Evolutionary conservation across 768 basidiomycete species (phyloP), one percentile per base, ranked within the genome.

Genomic region (Tylopilus cervinicoccineus): DNA sequence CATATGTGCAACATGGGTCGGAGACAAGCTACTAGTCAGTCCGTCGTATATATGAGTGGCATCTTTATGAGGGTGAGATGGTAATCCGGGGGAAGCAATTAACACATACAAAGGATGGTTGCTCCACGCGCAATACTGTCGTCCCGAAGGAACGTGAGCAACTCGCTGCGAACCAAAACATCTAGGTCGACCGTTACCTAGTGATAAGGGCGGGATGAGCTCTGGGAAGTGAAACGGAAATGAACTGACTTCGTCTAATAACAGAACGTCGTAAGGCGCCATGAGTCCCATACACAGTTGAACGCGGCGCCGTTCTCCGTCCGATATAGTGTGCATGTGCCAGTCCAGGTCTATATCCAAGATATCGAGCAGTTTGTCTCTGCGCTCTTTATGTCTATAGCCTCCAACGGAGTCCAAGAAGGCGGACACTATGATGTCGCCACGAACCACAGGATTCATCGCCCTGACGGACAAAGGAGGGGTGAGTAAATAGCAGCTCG

Each of bases 391-490:
- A 71, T 97, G 80, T 45, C 93, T 77, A 65, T 96, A 97, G 0
- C 96, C 96, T 13, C 96, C 96, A 5, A 99, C 91, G 16, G 92
- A 94, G 65, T 99, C 91, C n/a, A 99, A 74, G 68, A 99, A 99
- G 40, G 81, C 75, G n/a, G 88, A 83, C 4, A 99, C 96, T 27
- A 84, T 73, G 52, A 98, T 94, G 66, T 98, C 96, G 9, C 88
- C 76, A 27, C 94, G 80, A 12, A 98, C 94, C 48, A 97, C 95
- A 1, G 94, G 93, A 68, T 99, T 98, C 83, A 89, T 89, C 0
- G 93, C 93, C 90, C 89, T 89, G n/a, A 53, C 19, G 12, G 47
- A 48, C 27, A 22, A 38, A n/a, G 26, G 34, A 14, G 14, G 23
- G 6, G n/a, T 45, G 20, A 47, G 39, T 17, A 13, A 3, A 23